Evolutionary conservation across 2,329 filamentous ascomycete species (phyloP).

Genomic region (Epichloe scottii): DNA sequence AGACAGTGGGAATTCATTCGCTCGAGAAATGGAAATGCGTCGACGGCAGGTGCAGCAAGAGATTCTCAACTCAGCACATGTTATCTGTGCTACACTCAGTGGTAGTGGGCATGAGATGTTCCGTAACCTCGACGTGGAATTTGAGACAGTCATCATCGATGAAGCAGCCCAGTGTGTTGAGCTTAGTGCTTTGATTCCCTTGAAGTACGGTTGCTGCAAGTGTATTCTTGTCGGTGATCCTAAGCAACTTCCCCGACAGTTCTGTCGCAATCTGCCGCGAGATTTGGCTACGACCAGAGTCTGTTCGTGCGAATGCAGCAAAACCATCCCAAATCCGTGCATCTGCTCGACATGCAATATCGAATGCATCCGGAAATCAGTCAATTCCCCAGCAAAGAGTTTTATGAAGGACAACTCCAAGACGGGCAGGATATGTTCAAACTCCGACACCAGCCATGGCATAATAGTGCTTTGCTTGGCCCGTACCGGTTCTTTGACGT

Average conservation of each 20-base stretch:
- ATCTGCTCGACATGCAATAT: constrained; percentile 94
- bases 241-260: constrained; percentile 96
- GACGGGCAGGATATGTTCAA: constrained; percentile 75
- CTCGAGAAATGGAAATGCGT: constrained; percentile 75
- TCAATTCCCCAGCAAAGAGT: constrained; percentile 74
- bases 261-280: constrained; percentile 80
- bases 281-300: constrained; percentile 94
- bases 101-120: constrained; percentile 97
- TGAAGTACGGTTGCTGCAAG: constrained; percentile 95
- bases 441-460: constrained; percentile 73
- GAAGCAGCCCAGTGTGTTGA: constrained; percentile 98
- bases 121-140: constrained; percentile 84
- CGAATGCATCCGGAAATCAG: constrained; percentile 99
- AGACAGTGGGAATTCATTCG: constrained; percentile 69
- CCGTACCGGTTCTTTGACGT: constrained; percentile 98
- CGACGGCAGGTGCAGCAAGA: constrained; percentile 78
- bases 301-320: constrained; percentile 97
- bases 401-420: constrained; percentile 79
- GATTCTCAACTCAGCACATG: constrained; percentile 79
- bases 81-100: constrained; percentile 89
- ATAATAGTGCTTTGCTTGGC: constrained; percentile 65
- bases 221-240: constrained; percentile 96
- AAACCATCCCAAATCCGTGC: constrained; percentile 76
- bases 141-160: constrained; percentile 96
- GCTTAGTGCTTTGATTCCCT: constrained; percentile 85